A percentile compares a stretch with the other conserved stretches of the same genome.
phyloP scores from a whole-genome alignment of 768 basidiomycete genomes.

The Rhizopogon sp. region DNA sequence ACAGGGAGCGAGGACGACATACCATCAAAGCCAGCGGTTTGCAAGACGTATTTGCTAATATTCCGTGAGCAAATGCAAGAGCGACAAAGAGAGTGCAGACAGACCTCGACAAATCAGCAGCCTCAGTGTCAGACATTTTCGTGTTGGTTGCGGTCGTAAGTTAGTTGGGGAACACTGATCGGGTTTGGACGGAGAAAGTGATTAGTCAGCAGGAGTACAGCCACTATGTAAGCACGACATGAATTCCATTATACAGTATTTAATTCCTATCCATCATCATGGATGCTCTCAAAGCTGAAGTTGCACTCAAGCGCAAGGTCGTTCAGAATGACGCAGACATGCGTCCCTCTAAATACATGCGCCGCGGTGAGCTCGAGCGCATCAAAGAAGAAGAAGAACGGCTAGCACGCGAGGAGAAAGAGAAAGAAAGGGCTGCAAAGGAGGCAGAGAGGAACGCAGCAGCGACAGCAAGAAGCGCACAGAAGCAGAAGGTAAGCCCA shows the following conservation, averaged over 20 bases:
- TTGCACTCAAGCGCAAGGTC: constrained; percentile 82
- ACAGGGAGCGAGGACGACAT: constrained; percentile 13
- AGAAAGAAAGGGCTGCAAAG: constrained; percentile 28
- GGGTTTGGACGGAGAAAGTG: constrained; percentile 15
- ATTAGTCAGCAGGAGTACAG: constrained; percentile 31
- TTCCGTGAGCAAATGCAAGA: constrained; percentile 4
- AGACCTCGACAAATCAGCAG: constrained; percentile 48
- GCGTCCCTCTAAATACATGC: constrained; percentile 84
- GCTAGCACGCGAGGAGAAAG: constrained; percentile 23
- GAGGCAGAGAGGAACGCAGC: constrained; percentile 14
- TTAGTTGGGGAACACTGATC: constrained; percentile 29
- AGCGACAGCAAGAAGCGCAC: constrained; percentile 14
- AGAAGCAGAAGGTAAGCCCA: constrained; percentile 42
- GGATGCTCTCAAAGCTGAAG: constrained; percentile 89
- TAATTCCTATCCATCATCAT: constrained; percentile 35
- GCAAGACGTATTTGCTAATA: constrained; percentile 77
- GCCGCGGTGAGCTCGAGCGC: constrained; percentile 84
- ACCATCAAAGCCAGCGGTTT: constrained; percentile 96
- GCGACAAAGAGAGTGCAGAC: background rate
- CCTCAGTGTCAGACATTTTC: constrained; percentile 53
- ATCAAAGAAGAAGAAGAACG: constrained; percentile 44
- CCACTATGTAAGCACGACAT: background rate
- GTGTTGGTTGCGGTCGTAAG: constrained; percentile 32
- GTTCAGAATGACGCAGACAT: constrained; percentile 40
- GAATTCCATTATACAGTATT: too few species aligned